phyloP scores from a whole-genome alignment of 2,329 filamentous ascomycete species.

The Dryadomyces quercus-mongolicae region DNA sequence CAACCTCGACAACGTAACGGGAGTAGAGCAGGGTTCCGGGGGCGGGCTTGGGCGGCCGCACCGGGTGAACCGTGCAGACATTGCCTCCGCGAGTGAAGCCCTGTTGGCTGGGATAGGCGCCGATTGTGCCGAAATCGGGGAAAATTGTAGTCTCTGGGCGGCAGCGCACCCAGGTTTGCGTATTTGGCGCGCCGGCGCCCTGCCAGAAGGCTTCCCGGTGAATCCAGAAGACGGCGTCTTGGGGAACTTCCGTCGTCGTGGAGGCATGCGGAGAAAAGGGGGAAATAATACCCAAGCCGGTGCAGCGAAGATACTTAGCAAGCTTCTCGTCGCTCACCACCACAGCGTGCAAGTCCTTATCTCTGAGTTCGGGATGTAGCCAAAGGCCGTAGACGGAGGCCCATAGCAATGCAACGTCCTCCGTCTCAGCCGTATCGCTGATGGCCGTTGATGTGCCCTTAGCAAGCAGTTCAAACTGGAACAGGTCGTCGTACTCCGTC shows the following conservation, averaged over 20 bases:
- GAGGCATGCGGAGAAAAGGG: constrained; percentile 5
- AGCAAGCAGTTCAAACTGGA: background rate
- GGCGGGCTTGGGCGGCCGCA: constrained; percentile 57
- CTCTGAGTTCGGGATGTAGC: constrained; percentile 7
- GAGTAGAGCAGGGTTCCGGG: constrained; percentile 64
- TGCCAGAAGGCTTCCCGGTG: constrained; percentile 13
- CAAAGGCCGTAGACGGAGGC: constrained; percentile 10
- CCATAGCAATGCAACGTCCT: constrained; percentile 7
- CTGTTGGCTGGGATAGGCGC: constrained; percentile 26
- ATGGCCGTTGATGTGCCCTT: background rate
- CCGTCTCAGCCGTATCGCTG: background rate
- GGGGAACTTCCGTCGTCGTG: constrained; percentile 3
- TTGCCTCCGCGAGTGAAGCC: constrained; percentile 25
- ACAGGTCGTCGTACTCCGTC: constrained; percentile 6
- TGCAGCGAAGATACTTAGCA: constrained; percentile 8
- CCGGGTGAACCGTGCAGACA: constrained; percentile 39
- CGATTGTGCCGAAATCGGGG: constrained; percentile 18
- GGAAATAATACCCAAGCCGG: constrained; percentile 9
- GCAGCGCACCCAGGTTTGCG: constrained; percentile 41
- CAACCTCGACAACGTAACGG: constrained; percentile 63
- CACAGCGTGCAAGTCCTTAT: constrained; percentile 8
- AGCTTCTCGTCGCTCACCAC: constrained; percentile 4
- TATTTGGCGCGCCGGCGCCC: constrained; percentile 36
- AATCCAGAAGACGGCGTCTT: constrained; percentile 9
- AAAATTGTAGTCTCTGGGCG: constrained; percentile 44